Evolutionary conservation across 1,284 basidiomycete genomes (phyloP), one percentile per base, ranked within the genome.

Genomic region (Papiliotrema flavescens): DNA sequence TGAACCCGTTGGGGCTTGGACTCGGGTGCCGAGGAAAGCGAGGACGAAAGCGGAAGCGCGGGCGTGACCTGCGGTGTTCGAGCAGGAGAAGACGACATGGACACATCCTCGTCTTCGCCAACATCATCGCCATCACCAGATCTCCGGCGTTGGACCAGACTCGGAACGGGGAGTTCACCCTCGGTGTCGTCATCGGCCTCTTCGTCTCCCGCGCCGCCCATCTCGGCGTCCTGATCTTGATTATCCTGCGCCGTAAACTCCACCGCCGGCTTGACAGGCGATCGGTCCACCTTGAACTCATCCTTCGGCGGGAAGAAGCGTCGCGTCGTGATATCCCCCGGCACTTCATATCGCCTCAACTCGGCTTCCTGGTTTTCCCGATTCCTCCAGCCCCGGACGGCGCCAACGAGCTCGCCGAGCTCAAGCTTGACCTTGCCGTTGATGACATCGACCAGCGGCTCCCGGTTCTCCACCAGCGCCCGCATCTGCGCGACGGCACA

Each of bases 401-500:
- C 71, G 15, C 88, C 88, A 1, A 90, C 76, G 24, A 90, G 72
- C 2, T 85, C 84, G 2, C 89, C 89, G 0, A 89, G 65, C 63
- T 89, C 36, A 26, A 56, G 19, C 54, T 37, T 50, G 34, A 43
- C 53, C 14, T 53, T 47, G 20, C 34, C 52, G n/a, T 49, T 24
- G 28, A 32, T 11, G 22, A 47, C 48, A 41, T 65, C 52, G 20
- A 44, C 42, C 24, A 59, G 43, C 28, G 59, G 55, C 32, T 57
- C 32, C 47, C 60, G 56, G 4, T 59, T 62, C 26, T 70, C 63
- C 1, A 86, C 84, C 56, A 88, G 82, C 35, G 79, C 78, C 23
- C 82, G 82, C 82, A 88, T 86, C 47, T 85, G 82, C 2, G 78
- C 78, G 20, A 89, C 70, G 0, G 83, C 86, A 65, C 89, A 90